Evolutionary conservation across 2,329 filamentous ascomycete species (phyloP), one percentile per base, ranked within the genome.

Genomic region (Scedosporium boydii): DNA sequence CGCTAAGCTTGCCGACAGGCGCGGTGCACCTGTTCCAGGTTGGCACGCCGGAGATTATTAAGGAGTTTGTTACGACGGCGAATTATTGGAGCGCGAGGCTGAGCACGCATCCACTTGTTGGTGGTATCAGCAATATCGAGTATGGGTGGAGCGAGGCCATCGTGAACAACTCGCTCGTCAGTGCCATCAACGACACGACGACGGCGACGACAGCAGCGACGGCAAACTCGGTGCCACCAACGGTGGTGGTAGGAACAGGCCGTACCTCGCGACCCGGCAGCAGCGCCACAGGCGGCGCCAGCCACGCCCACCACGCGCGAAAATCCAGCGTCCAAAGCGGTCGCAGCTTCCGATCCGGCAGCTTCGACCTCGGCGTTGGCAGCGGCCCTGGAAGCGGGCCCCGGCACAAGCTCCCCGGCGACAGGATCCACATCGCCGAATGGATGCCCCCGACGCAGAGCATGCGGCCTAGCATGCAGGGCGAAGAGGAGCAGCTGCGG

Each of bases 1-100:
- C 95, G 2, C 78, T 99, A 60, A 96, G 90, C 65, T 79, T 99
- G 56, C 93, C 95, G 0, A 96, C 88, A 1, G 95, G 95, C 12
- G 93, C 93, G 0, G 93, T 99, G 0, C 95, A 99, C 72, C 82
- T 99, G n/a, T 99, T 99, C 82, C 93, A 98, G 70, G 95, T 95
- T 58, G 95, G 95, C 62, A 99, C 95, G 0, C 86, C 91, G 0
- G 95, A 99, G 69, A 96, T 98, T 69, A 90, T 93, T 68, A 89
- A 89, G 68, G 95, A 99, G 72, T 99, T 97, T 69, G 93, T 98
- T 60, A 88, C 86, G 18, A 96, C 93, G 1, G 91, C 91, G 69
- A 99, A 99, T 75, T 99, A 98, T 76, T 99, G 95, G 95, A 95
- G 91, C 70, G 93, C 95, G 2, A 85, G 95, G 60, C 81, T 98